Percentiles rank a stretch among this genome's conserved stretches.
Evolutionary conservation across 2,329 filamentous ascomycete species (phyloP).

Genomic region (Diplodia corticola): DNA sequence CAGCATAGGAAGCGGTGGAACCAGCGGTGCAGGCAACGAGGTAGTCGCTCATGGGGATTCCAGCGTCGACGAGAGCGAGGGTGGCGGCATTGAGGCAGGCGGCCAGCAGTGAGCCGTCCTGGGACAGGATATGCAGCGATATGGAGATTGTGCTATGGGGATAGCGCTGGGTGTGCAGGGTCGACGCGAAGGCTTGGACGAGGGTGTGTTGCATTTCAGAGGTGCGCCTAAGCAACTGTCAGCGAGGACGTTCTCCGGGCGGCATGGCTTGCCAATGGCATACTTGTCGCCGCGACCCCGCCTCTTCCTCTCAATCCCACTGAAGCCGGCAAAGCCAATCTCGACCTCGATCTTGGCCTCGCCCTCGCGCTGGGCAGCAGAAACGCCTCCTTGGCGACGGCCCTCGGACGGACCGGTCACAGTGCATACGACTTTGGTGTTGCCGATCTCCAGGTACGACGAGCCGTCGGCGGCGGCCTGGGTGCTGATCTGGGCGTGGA

Average conservation of each 20-base stretch:
- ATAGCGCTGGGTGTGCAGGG: constrained; percentile 83
- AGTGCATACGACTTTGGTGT: constrained; percentile 94
- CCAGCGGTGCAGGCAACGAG: constrained; percentile 86
- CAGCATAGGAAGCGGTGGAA: constrained; percentile 64
- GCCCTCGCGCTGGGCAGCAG: constrained; percentile 46
- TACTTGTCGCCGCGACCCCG: constrained; percentile 76
- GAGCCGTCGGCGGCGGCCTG: constrained; percentile 92
- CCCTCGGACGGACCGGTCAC: constrained; percentile 82
- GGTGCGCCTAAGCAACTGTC: constrained; percentile 60
- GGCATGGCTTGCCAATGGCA: constrained; percentile 33
- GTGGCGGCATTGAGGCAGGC: constrained; percentile 89
- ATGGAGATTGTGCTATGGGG: constrained; percentile 83
- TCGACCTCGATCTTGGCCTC: constrained; percentile 75
- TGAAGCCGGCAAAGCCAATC: constrained; percentile 84
- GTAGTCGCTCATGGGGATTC: constrained; percentile 93
- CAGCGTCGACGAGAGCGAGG: constrained; percentile 88
- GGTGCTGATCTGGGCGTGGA: constrained; percentile 86
- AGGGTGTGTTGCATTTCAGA: constrained; percentile 81
- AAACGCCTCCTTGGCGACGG: constrained; percentile 46
- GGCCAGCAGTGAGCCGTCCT: constrained; percentile 87
- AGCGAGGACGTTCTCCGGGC: background rate
- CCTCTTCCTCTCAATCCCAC: constrained; percentile 80
- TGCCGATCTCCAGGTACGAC: constrained; percentile 93
- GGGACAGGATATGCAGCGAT: constrained; percentile 80
- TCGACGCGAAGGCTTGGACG: constrained; percentile 71